Evolutionary conservation across 768 basidiomycete species (phyloP), one percentile per base, ranked within the genome.

Genomic region (Hydnomerulius pinastri): DNA sequence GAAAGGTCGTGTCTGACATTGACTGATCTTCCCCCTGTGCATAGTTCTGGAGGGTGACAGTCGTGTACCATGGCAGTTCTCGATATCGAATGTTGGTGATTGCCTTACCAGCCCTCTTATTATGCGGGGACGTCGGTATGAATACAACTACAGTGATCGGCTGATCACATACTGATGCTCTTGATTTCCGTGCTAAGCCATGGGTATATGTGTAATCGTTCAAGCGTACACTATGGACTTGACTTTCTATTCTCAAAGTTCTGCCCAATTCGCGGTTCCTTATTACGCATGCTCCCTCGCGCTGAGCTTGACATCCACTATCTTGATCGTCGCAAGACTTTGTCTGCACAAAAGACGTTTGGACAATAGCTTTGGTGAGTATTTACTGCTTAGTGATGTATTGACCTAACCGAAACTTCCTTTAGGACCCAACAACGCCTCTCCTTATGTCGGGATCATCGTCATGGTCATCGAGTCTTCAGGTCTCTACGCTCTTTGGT

Each of bases 401-500:
- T 12, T 6, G 15, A 6, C 23, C 23, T 18, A 12, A 30, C 32
- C 21, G 32, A 29, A 13, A 2, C 23, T 5, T 2, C 24, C 24
- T 29, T 23, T 20, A 47, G 49, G 44, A 21, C n/a, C 11, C 20
- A 21, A 13, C 10, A 17, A 46, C 21, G 18, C 24, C 18, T 47
- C 20, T 33, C 44, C 29, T 13, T 51, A 51, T 12, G 28, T 20
- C 7, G 37, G 27, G n/a, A 38, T 51, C 15, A 39, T 48, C 18
- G 12, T 24, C 3, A 37, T 51, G 24, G 28, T 43, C 18, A 32
- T 29, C 23, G 45, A 48, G 23, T 51, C 35, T 24, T 48, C 44
- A 18, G 45, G 33, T 10, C 37, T 51, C 28, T 51, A 35, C 15
- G 35, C 46, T 33, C 33, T 51, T n/a, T 29, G 45, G 44, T 37